Evolutionary conservation across 306 rosid genomes (phyloP), one percentile per base, ranked within the genome.

Genomic region (Bauhinia variegata): DNA sequence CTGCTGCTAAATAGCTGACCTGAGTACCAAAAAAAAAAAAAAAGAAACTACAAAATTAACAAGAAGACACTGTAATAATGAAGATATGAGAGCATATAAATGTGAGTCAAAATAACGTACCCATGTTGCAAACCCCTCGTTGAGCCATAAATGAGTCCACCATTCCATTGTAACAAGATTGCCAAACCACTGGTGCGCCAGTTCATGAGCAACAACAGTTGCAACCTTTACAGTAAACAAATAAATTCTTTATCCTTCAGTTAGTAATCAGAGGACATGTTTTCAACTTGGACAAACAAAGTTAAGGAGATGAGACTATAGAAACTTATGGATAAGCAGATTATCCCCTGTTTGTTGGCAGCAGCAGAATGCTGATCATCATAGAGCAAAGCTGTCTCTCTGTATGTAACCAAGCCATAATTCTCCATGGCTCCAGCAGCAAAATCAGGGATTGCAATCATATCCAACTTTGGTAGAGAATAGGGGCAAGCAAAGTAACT

Each of bases 391-490:
- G 87, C 96, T 48, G 93, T 86, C 86, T 92, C 98, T 50, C 93
- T 88, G 70, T 85, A 89, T 57, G 98, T 92, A 69, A 92, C 93
- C 75, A 92, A 79, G 61, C 98, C 98, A 82, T 92, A 92, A 72
- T 92, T 92, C 80, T 92, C 98, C 98, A 92, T 92, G 67, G 98
- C 98, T 39, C 96, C 96, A 79, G 91, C 87, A 77, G 98, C 88
- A 78, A 93, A 93, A 83, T 89, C 97, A 72, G 98, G 98, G 61
- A 93, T 89, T 14, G 98, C 97, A 73, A 89, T 63, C 98, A 93
- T 88, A 77, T 93, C 98, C 84, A 93, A 72, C 78, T 93, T 93
- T 41, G 98, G 98, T 46, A 93, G 75, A 54, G 95, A 17, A 78
- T 89, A 93, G 51, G 98, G 97, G 74, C 84, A 80, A 12, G 74